Percentiles rank a stretch among this genome's conserved stretches.
Conservation (phyloP, 371 early-diverging fungal species). For the Fennellomyces sp. region DNA sequence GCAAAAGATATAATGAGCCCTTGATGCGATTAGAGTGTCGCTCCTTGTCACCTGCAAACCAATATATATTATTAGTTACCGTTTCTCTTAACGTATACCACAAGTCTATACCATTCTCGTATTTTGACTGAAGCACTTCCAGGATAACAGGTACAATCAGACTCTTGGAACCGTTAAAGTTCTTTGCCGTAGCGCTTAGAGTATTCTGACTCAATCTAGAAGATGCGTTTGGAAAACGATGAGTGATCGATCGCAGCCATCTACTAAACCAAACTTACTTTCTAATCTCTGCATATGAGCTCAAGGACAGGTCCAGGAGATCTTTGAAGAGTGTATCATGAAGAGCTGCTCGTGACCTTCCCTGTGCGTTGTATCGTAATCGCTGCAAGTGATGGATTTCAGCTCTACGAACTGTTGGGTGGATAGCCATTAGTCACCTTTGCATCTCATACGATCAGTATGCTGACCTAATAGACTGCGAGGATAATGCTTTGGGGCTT, state of each 20-base stretch:
- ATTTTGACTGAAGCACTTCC: constrained; percentile 50
- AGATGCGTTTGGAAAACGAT: too few relatives aligned
- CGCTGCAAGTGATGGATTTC: constrained; percentile 62
- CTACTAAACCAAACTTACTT: constrained; percentile 30
- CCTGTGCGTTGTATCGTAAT: constrained; percentile 60
- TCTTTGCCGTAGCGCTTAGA: constrained; percentile 53
- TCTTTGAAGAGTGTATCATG: constrained; percentile 48
- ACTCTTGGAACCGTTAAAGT: constrained; percentile 60
- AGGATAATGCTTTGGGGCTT: constrained; percentile 52
- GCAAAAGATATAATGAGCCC: constrained; percentile 77
- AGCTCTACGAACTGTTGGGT: constrained; percentile 42
- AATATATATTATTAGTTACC: too few relatives aligned
- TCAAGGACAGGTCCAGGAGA: constrained; percentile 67
- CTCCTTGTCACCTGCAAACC: constrained; percentile 22
- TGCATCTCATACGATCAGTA: too few relatives aligned
- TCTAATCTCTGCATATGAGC: constrained; percentile 80
- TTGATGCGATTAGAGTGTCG: constrained; percentile 70
- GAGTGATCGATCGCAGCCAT: neutral
- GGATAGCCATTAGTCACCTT: neutral
- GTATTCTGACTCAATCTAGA: constrained; percentile 63
- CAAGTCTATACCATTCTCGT: constrained; percentile 37
- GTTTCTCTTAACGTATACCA: too few relatives aligned
- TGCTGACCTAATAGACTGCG: constrained; percentile 50
- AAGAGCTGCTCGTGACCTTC: constrained; percentile 40
- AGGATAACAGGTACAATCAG: constrained; percentile 61